A percentile compares a stretch with the other conserved stretches of the same genome.
Evolutionary conservation across 2,329 filamentous ascomycete genomes (phyloP).

Genomic region (Cytospora leucostoma): DNA sequence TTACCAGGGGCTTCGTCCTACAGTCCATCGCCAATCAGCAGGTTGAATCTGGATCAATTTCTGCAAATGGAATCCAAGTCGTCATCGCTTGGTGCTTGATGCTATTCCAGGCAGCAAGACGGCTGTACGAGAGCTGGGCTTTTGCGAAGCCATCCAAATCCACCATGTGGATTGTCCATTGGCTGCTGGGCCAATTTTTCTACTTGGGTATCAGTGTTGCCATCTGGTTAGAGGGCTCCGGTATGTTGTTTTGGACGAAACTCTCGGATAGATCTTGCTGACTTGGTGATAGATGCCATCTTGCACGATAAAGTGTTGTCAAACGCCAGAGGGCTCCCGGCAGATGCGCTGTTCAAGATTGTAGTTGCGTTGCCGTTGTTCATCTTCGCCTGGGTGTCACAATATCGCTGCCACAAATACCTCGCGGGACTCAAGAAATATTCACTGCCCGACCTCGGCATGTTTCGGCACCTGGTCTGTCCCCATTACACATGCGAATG

Average conservation of each 20-base stretch:
- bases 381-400: constrained; percentile 67
- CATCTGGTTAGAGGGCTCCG: constrained; percentile 80
- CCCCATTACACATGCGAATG: constrained; percentile 94
- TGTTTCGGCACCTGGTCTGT: constrained; percentile 74
- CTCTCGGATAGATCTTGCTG: not conserved
- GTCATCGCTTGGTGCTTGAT: constrained; percentile 71
- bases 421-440: constrained; percentile 77
- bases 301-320: constrained; percentile 25
- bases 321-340: constrained; percentile 19
- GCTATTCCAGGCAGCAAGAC: constrained; percentile 71
- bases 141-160: constrained; percentile 69
- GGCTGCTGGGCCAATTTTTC: constrained; percentile 74
- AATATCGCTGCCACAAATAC: constrained; percentile 73
- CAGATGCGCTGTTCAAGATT: constrained; percentile 46
- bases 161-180: constrained; percentile 84
- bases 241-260: constrained; percentile 50
- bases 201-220: constrained; percentile 74
- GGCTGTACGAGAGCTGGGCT: constrained; percentile 72
- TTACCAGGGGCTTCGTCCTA: constrained; percentile 47
- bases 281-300: constrained; percentile 37
- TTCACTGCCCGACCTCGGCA: constrained; percentile 70
- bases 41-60: constrained; percentile 31
- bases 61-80: constrained; percentile 65
- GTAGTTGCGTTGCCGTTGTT: constrained; percentile 64
- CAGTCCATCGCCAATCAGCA: constrained; percentile 38